A percentile compares a stretch with the other conserved stretches of the same genome.
Evolutionary conservation across 2,329 filamentous ascomycete genomes (phyloP).

Genomic region (Arthroderma sp.): DNA sequence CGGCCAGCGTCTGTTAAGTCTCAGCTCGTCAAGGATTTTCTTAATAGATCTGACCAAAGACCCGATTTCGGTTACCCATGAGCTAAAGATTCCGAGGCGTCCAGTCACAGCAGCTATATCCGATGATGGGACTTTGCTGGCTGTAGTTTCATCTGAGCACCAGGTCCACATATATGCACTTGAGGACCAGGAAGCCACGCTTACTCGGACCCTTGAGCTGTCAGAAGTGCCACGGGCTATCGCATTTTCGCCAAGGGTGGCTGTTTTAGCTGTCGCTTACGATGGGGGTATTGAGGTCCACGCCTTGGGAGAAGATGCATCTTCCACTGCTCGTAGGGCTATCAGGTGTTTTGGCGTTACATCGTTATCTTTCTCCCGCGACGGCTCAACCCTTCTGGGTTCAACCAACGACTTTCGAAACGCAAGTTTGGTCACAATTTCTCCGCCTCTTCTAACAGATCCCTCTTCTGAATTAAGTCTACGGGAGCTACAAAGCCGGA

Average conservation of each 20-base stretch:
- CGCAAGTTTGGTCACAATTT: conserved; percentile 61
- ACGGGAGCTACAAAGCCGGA: conserved; percentile 51
- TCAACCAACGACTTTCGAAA: conserved; percentile 54
- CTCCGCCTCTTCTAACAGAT: conserved; percentile 63
- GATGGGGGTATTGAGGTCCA: conserved; percentile 81
- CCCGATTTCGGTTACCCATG: conserved; percentile 53
- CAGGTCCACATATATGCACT: conserved; percentile 80
- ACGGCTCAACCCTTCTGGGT: conserved; percentile 65
- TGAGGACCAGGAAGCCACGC: conserved; percentile 47
- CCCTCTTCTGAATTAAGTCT: conserved; percentile 36
- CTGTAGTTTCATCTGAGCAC: conserved; percentile 68
- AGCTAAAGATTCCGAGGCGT: conserved; percentile 65
- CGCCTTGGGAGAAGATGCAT: conserved; percentile 51
- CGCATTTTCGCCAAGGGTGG: conserved; percentile 66
- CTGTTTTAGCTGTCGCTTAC: conserved; percentile 72
- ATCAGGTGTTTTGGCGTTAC: conserved; percentile 71
- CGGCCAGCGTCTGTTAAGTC: conserved; percentile 61
- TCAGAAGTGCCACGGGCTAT: conserved; percentile 68
- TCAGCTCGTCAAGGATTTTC: conserved; percentile 75
- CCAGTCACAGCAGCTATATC: conserved; percentile 66
- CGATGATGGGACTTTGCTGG: conserved; percentile 62
- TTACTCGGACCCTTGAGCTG: conserved; percentile 61
- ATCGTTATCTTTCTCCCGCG: conserved; percentile 58
- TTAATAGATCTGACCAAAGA: conserved; percentile 55
- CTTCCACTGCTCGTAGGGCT: conserved; percentile 55